These are phyloP conservation scores for Phanerochaete sordida DNA, from an alignment of 768 basidiomycete species.

Conservation along the genomic window DNA sequence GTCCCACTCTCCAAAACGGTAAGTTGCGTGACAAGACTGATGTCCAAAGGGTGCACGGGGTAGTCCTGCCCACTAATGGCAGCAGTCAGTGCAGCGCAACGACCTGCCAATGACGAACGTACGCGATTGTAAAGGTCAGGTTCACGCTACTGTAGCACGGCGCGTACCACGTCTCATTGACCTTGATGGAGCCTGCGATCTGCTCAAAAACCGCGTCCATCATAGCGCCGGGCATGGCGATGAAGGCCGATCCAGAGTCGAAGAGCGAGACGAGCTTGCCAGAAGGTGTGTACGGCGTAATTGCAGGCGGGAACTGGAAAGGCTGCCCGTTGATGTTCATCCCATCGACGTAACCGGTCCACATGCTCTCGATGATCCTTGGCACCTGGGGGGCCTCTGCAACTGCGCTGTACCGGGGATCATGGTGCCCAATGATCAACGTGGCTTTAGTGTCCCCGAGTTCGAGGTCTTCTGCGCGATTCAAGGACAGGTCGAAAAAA, in stretches of 20 bases:
- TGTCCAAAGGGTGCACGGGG: too few species aligned
- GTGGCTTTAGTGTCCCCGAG: conserved; percentile 14
- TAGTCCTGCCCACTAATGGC: too few species aligned
- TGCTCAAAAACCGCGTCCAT: conserved; percentile 24
- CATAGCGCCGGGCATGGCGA: conserved; percentile 16
- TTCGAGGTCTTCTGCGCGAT: conserved; percentile 14
- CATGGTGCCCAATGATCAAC: conserved; percentile 22
- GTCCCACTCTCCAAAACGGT: too few species aligned
- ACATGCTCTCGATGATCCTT: conserved; percentile 52
- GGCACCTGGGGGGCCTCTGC: conserved; percentile 15
- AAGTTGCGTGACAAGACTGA: too few species aligned
- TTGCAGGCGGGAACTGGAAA: conserved; percentile 37
- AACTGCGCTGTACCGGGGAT: conserved; percentile 12
- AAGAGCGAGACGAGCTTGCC: conserved; percentile 20
- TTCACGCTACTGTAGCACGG: conserved; percentile 26
- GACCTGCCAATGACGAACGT: too few species aligned
- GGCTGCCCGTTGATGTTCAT: conserved; percentile 50
- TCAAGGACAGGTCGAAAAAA: conserved; percentile 20
- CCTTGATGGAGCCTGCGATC: conserved; percentile 24
- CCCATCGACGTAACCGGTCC: conserved; percentile 25
- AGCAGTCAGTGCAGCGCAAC: too few species aligned
- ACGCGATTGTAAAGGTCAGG: conserved; percentile 27
- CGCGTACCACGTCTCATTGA: conserved; percentile 22
- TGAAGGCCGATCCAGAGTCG: conserved; percentile 24
- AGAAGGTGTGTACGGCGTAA: conserved; percentile 7